Evolutionary conservation across 306 rosid species (phyloP), one percentile per base, ranked within the genome.

Genomic region (Trifolium dubium): DNA sequence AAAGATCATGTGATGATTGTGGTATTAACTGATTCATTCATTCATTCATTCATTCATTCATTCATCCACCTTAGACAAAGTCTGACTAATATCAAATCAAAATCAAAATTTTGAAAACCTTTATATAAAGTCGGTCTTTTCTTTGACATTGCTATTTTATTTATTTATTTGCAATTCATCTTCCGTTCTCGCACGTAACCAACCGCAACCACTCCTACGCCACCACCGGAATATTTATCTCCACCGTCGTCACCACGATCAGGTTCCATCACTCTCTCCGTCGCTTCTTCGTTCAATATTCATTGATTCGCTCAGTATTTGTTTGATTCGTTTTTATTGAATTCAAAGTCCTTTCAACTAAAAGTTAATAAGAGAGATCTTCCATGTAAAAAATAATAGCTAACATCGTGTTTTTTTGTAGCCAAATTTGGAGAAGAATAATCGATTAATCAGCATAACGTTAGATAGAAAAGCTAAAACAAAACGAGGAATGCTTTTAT

Each of bases 141-240:
- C 14, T 44, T 12, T 11, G 50, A 44, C 50, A 44, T 44, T 44
- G 15, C 23, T 23, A 23, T 23, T 23, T 23, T 0, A 1, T n/a
- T n/a, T n/a, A n/a, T n/a, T n/a, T 23, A 23, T 23, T 23, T 23
- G 23, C 5, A 60, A 15, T 47, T 73, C 10, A 17, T 60, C 60
- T 34, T 31, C 46, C 17, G 32, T 58, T 64, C 54, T 31, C 3
- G 59, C 69, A 39, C 55, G 64, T 43, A 71, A 60, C 40, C 69
- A 71, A 60, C 40, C 69, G 73, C 4, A 23, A 61, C 41, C 68
- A 62, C 47, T 17, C 5, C 32, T 19, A 1, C 72, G 30, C 73
- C 73, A 71, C 62, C 63, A 17, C 28, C 72, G 50, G 18, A 40
- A 73, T 35, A 63, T 17, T 62, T 13, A 41, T 65, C 59, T 29